Evolutionary conservation across 352 stramenopile species (phyloP).

Genomic region (Globisporangium recalcitrans): DNA sequence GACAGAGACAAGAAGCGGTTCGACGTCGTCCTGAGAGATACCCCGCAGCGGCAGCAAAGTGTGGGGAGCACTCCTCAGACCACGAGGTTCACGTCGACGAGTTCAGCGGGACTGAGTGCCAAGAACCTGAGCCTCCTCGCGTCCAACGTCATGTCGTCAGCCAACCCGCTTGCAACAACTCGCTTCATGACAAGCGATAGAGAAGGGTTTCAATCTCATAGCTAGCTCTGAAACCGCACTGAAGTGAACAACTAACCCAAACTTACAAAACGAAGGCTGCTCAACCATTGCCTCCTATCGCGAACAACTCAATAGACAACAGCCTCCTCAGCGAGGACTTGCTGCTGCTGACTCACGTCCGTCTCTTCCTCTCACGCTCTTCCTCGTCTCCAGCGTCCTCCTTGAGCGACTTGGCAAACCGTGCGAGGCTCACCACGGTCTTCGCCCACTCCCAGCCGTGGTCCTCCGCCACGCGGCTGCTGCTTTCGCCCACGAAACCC

Average conservation of each 20-base stretch:
- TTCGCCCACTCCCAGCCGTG: constrained; percentile 27
- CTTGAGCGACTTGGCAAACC: not conserved
- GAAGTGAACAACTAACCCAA: too few species aligned
- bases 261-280: not conserved
- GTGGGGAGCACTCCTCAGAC: not conserved
- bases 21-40: constrained; percentile 23
- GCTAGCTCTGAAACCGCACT: not conserved
- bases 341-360: not conserved
- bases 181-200: constrained; percentile 30
- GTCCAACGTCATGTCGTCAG: constrained; percentile 48
- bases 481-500: constrained; percentile 17
- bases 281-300: not conserved
- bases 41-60: not conserved
- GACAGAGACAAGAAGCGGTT: constrained; percentile 14
- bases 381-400: not conserved
- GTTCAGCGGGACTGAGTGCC: constrained; percentile 14
- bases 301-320: not conserved
- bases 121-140: constrained; percentile 23
- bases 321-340: not conserved
- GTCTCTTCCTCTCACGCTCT: not conserved
- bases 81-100: not conserved
- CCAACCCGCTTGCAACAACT: constrained; percentile 46
- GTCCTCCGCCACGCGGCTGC: constrained; percentile 15
- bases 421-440: constrained; percentile 17
- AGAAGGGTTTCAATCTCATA: not conserved